Evolutionary conservation across 352 stramenopile genomes (phyloP), one percentile per base, ranked within the genome.

Genomic region (Peronospora farinosa): DNA sequence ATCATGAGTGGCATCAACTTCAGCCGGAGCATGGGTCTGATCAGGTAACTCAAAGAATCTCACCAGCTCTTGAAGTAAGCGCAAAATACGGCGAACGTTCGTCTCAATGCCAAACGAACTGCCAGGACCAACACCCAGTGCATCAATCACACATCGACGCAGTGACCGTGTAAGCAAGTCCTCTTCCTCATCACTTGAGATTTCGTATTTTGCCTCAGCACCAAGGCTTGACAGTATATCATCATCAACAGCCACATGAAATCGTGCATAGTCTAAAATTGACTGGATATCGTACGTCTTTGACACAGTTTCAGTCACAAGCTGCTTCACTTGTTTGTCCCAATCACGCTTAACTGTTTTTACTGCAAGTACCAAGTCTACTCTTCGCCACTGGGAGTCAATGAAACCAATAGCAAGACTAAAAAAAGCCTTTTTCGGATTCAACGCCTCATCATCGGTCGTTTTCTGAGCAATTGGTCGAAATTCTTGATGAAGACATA

Each of bases 321-420:
- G 39, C 40, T 60, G 42, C 13, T 46, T 52, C 6, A 54, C 28
- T 47, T 60, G 43, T 17, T 70, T 37, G 16, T 54, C 35, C 51
- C 47, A 64, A 19, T 19, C 27, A 19, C 36, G 46, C 3, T 39
- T 31, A n/a, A 69, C 40, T 33, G 48, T 40, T 23, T 67, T 66
- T 3, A 41, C 47, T 11, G 42, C 47, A 5, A 73, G 41, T 13
- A 65, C 39, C 16, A 73, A 38, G 11, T 64, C 56, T n/a, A 73
- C 52, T 25, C 28, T 39, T 6, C 49, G 60, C 64, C 64, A 73
- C 17, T 67, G 37, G 2, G 60, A 65, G 32, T 73, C 60, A 40
- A 73, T 61, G 11, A 73, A 64, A 15, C 47, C 40, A 23, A 61
- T n/a, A 7, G 23, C 5, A 2, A 60, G 40, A 38, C 52, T 47